Evolutionary conservation across 768 basidiomycete genomes (phyloP).

Genomic region (Russula virescens): DNA sequence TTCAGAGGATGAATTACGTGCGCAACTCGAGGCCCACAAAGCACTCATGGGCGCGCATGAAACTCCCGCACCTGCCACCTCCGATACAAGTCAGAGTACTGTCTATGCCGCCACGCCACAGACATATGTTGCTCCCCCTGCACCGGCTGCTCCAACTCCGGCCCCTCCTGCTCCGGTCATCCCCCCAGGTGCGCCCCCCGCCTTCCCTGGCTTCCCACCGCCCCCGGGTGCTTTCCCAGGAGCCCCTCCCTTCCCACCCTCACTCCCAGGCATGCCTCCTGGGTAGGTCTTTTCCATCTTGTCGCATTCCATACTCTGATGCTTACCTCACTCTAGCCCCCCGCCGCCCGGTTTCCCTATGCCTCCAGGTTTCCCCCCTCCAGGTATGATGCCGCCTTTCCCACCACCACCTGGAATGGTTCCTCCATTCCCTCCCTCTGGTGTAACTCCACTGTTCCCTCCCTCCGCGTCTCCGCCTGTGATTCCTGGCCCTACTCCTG

Average conservation of each 20-base stretch:
- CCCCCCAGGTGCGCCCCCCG: conserved; percentile 40
- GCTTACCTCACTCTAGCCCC: conserved; percentile 28
- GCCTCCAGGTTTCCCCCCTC: conserved; percentile 31
- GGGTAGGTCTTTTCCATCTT: conserved; percentile 34
- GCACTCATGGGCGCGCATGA: conserved; percentile 76
- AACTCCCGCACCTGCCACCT: conserved; percentile 32
- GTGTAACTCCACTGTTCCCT: conserved; percentile 31
- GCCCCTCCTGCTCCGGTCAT: conserved; percentile 33
- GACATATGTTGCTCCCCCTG: conserved; percentile 49
- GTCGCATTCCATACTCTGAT: conserved; percentile 33
- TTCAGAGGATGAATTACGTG: conserved; percentile 76
- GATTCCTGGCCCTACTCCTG: conserved; percentile 27
- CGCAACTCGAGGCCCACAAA: conserved; percentile 85
- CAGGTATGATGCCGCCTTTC: conserved; percentile 29
- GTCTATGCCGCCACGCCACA: conserved; percentile 75
- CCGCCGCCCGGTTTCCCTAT: conserved; percentile 33
- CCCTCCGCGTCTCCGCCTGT: conserved; percentile 29
- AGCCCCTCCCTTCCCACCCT: conserved; percentile 33
- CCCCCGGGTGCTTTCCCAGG: conserved; percentile 37
- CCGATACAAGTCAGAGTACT: conserved; percentile 43
- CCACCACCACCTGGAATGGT: conserved; percentile 25
- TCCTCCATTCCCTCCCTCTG: conserved; percentile 27
- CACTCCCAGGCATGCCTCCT: conserved; percentile 33
- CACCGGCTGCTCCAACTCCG: conserved; percentile 30
- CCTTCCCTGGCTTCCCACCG: conserved; percentile 42